phyloP scores from a whole-genome alignment of 495 filamentous ascomycete genomes.

The Penicillium steckii region DNA sequence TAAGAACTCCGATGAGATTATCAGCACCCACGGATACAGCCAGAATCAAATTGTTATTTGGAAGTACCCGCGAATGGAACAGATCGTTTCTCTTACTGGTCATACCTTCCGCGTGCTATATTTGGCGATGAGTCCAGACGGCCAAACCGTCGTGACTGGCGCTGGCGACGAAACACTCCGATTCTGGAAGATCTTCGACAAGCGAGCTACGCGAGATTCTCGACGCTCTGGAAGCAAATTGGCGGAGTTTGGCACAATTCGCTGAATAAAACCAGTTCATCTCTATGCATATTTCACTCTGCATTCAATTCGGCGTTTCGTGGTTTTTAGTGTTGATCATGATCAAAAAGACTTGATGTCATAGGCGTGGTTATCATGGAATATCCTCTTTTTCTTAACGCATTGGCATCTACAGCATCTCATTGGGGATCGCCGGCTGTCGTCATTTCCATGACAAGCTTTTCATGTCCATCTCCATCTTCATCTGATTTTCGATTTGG shows the following conservation, averaged over 20 bases:
- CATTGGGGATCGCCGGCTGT: background rate
- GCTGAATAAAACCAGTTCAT: constrained; percentile 42
- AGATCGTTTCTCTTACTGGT: constrained; percentile 89
- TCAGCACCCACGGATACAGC: constrained; percentile 94
- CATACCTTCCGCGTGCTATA: constrained; percentile 97
- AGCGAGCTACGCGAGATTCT: constrained; percentile 53
- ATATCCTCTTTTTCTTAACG: constrained; percentile 19
- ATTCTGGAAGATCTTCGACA: constrained; percentile 95
- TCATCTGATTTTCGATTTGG: constrained; percentile 3
- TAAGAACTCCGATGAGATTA: constrained; percentile 94
- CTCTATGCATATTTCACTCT: constrained; percentile 18
- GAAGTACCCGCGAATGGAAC: constrained; percentile 98
- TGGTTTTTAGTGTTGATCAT: constrained; percentile 19
- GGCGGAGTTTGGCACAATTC: constrained; percentile 69
- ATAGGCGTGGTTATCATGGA: constrained; percentile 25
- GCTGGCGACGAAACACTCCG: constrained; percentile 94
- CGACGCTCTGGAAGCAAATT: constrained; percentile 56
- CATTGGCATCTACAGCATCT: constrained; percentile 38
- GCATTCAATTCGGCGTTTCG: constrained; percentile 44
- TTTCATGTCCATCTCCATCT: background rate
- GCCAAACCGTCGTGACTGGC: constrained; percentile 88
- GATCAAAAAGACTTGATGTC: constrained; percentile 7
- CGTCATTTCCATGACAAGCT: background rate
- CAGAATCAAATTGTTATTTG: constrained; percentile 98
- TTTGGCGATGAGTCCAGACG: constrained; percentile 95